Base-by-base conservation (phyloP, 495 filamentous ascomycete genomes). In the Hypoxylon subgilvum region DNA sequence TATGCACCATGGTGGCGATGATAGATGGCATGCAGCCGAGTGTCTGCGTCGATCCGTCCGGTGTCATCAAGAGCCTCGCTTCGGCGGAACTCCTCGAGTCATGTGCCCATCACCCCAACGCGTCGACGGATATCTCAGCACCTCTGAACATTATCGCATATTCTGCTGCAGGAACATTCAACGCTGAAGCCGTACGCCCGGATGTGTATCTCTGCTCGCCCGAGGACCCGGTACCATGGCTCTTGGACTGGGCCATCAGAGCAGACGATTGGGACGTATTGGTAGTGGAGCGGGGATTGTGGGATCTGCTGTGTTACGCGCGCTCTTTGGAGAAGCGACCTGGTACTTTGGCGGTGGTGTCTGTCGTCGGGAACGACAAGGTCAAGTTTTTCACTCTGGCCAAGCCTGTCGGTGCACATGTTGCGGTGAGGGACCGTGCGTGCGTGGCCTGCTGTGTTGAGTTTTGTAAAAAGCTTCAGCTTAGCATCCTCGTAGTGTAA, bases 331-430 rank as follows among this genome's bases (percentile, higher is more conserved):
- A 14, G 21, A 17, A 12, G 1, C 19, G 12, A 13, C 31, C 54
- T 1, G 48, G 48, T 6, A 21, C 21, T 0, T 43, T 61, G 3
- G 42, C 39, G 3, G 39, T 45, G 0, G 34, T 55, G 21, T 39
- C 36, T 0, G 27, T 27, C 0, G 30, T 7, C 10, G 51, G 19
- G 10, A 30, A 46, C 14, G 23, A 51, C 3, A 13, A 1, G 12
- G 2, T 49, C 17, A 30, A 27, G 8, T 22, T 61, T 4, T 38
- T 40, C 8, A 12, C 45, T 5, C 40, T 55, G 8, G 30, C 51
- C 6, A 61, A 50, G 12, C 51, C 58, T 2, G 45, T 55, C 8
- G 50, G 58, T 0, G 50, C 45, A 14, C 51, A 61, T 21, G 51
- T 55, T n/a, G 58, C 50, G n/a, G 43, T 61, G 13, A 22, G 50